These are phyloP conservation scores for Aphelidium insulamus DNA, from an alignment of 371 early-diverging fungal species.

Conservation along the genomic window DNA sequence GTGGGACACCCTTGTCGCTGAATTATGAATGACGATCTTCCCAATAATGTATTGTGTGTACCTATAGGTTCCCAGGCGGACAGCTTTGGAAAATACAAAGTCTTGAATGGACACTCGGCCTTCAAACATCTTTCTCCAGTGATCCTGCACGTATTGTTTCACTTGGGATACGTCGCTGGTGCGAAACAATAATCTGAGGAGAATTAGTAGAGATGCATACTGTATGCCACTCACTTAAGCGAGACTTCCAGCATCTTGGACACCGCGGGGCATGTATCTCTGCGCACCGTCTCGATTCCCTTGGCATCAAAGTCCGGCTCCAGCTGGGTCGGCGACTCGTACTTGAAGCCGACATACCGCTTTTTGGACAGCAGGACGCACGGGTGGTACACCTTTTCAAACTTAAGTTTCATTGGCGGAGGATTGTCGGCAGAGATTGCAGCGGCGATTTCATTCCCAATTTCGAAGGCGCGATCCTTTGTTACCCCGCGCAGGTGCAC, in stretches of 20 bases:
- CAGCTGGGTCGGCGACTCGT: constrained; percentile 24
- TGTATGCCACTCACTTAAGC: constrained; percentile 27
- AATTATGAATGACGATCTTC: constrained; percentile 9
- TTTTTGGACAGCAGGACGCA: constrained; percentile 70
- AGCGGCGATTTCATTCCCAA: constrained; percentile 51
- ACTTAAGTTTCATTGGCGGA: constrained; percentile 57
- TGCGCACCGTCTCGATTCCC: constrained; percentile 75
- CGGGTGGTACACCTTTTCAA: constrained; percentile 81
- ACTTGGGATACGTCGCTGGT: constrained; percentile 54
- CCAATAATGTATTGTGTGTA: constrained; percentile 1
- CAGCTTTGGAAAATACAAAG: constrained; percentile 65
- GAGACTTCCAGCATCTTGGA: constrained; percentile 48
- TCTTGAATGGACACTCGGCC: constrained; percentile 42
- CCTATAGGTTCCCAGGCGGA: constrained; percentile 44
- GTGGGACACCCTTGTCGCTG: constrained; percentile 15
- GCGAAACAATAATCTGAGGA: constrained; percentile 26
- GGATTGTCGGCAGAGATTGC: constrained; percentile 46
- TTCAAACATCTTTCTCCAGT: constrained; percentile 42
- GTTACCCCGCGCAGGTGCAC: constrained; percentile 42
- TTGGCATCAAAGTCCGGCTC: constrained; percentile 73
- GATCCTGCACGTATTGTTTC: constrained; percentile 37
- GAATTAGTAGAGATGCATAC: neutral
- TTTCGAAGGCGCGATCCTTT: constrained; percentile 42
- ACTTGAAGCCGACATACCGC: constrained; percentile 70
- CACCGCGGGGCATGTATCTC: constrained; percentile 58